These are phyloP conservation scores for Diaporthe australafricana DNA, from an alignment of 2,329 filamentous ascomycete genomes.

Conservation along the genomic window DNA sequence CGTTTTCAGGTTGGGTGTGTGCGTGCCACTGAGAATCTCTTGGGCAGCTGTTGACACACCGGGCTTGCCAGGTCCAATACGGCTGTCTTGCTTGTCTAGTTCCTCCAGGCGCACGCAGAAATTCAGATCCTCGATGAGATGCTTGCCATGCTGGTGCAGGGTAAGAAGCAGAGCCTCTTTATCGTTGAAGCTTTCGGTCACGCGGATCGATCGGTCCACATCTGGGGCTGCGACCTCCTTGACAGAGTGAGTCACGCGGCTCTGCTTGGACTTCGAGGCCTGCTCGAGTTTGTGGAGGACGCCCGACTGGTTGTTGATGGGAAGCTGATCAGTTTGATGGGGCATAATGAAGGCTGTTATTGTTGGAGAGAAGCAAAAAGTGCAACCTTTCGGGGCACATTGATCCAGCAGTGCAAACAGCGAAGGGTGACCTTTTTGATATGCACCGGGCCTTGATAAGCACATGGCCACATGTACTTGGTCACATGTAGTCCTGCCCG, in stretches of 20 bases:
- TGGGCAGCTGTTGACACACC: slow-evolving; percentile 30
- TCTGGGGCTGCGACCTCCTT: slow-evolving; percentile 21
- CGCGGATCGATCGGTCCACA: slow-evolving; percentile 19
- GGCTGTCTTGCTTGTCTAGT: slow-evolving; percentile 9
- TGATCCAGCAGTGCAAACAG: not conserved
- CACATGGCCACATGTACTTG: no score
- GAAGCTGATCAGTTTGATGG: slow-evolving; percentile 19
- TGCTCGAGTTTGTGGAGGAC: slow-evolving; percentile 9
- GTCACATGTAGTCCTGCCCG: slow-evolving; percentile 15
- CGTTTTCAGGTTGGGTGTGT: slow-evolving; percentile 27
- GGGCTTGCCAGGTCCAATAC: slow-evolving; percentile 12
- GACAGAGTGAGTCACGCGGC: not conserved
- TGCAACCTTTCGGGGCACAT: not conserved
- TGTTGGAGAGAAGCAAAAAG: not conserved
- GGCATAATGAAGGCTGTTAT: not conserved
- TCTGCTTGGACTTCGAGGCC: not conserved
- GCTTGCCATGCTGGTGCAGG: slow-evolving; percentile 25
- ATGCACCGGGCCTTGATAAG: no score
- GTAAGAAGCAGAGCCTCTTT: slow-evolving; percentile 22
- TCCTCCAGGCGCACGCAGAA: slow-evolving; percentile 25
- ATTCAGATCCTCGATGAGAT: slow-evolving; percentile 29
- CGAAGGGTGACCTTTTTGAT: slow-evolving; percentile 26
- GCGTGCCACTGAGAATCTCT: slow-evolving; percentile 31
- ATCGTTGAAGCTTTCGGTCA: slow-evolving; percentile 30
- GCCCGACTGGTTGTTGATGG: slow-evolving; percentile 27